Evolutionary conservation across 768 basidiomycete genomes (phyloP), one percentile per base, ranked within the genome.

Genomic region (Rhodotorula kratochvilovae): DNA sequence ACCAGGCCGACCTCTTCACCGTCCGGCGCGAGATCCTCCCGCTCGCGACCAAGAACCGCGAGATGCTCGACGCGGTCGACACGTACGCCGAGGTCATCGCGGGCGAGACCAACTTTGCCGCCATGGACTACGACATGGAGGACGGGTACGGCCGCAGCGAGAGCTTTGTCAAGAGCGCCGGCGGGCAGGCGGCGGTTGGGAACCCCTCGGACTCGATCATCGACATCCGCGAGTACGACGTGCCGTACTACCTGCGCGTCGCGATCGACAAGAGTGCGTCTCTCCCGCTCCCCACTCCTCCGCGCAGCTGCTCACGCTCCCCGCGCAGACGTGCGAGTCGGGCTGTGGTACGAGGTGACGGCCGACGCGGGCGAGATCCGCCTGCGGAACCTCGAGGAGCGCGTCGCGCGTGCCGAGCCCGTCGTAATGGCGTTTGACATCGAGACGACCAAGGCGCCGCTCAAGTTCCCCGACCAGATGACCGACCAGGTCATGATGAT

Each of bases 401-500:
- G 92, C 66, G 93, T 98, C 69, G 95, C 96, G 79, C 93, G 96
- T 86, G 93, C 96, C 31, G 96, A 99, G 78, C 96, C 96, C 0
- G 93, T 99, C 54, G 93, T 99, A 63, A 90, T 99, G 91, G 96
- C 96, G 0, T 99, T 85, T 80, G 96, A 98, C 87, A 99, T 99
- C 79, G 96, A 99, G 81, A 94, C 92, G 27, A 95, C 94, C 3
- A 99, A 99, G 82, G 90, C 91, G n/a, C 95, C 96, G n/a, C 87
- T 98, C 77, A 98, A 98, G 81, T 98, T 98, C 79, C 95, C 96
- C 1, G 96, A 98, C 82, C 89, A 93, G 76, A 86, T 87, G 13
- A 88, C 91, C 35, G 96, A 98, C 82, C 94, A 97, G 79, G 92
- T 99, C 77, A 99, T 99, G 95, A 99, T 99, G 96, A 98, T 99